phyloP scores from a whole-genome alignment of 106 monocot genomes.

The Dendrobium huoshanense region DNA sequence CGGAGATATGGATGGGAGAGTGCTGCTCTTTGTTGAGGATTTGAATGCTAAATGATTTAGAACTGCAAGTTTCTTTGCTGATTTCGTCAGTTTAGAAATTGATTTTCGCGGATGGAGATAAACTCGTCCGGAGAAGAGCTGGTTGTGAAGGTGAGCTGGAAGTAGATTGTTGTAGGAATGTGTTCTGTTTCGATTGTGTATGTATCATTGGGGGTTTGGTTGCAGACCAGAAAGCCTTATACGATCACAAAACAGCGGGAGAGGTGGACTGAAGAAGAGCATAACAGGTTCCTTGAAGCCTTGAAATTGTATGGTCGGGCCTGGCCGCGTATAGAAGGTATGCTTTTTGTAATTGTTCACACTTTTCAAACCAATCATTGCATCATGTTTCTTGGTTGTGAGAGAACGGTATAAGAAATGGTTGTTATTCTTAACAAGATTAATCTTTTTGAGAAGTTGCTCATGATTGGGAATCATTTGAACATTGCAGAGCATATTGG shows the following conservation, averaged over 20 bases:
- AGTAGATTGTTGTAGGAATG: neutral
- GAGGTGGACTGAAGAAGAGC: too few relatives aligned
- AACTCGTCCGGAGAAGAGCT: constrained; percentile 59
- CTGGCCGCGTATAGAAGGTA: too few relatives aligned
- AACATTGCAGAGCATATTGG: constrained; percentile 43
- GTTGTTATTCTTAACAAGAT: too few relatives aligned
- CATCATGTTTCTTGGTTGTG: too few relatives aligned
- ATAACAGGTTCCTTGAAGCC: too few relatives aligned
- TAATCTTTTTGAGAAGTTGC: too few relatives aligned
- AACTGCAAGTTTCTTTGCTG: neutral
- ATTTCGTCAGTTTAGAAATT: neutral
- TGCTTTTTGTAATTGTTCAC: neutral
- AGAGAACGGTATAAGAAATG: too few relatives aligned
- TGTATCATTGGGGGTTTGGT: neutral
- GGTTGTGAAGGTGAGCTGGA: constrained; percentile 34
- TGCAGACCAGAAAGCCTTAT: constrained; percentile 18
- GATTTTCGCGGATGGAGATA: constrained; percentile 29
- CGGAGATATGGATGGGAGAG: constrained; percentile 37
- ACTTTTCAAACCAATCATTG: neutral
- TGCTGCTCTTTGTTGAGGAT: constrained; percentile 30
- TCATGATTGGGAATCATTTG: too few relatives aligned
- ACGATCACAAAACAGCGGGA: too few relatives aligned
- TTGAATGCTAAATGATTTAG: constrained; percentile 20
- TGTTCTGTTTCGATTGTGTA: neutral
- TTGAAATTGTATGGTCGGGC: too few relatives aligned